Percentiles rank a stretch among this genome's conserved stretches.
These are phyloP conservation scores for Fusarium ambrosium DNA, from an alignment of 2,329 filamentous ascomycete species.

Conservation along the genomic window DNA sequence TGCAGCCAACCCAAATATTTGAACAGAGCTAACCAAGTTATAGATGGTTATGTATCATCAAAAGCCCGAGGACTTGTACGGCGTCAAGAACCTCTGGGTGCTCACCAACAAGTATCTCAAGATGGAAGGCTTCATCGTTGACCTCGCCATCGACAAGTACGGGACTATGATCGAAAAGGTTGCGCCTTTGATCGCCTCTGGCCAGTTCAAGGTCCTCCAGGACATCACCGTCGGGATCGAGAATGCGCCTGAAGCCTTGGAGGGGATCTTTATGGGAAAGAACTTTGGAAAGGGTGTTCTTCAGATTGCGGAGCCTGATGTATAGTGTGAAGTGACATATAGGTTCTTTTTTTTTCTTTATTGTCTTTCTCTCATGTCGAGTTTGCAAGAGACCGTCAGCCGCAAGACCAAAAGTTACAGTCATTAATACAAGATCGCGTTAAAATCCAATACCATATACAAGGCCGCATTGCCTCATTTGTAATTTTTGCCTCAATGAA, in stretches of 20 bases:
- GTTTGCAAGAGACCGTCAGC: no score
- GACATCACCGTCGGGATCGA: not conserved
- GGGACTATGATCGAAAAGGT: not conserved
- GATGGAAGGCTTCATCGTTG: not conserved
- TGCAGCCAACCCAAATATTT: not conserved
- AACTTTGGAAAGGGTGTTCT: not conserved
- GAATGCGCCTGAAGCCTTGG: not conserved
- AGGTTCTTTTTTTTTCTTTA: not conserved
- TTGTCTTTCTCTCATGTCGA: not conserved
- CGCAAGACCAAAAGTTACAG: not conserved
- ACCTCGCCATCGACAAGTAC: not conserved
- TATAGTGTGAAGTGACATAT: not conserved
- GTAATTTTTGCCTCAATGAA: no score
- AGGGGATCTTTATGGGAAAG: not conserved
- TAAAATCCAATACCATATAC: not conserved
- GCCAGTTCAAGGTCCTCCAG: not conserved
- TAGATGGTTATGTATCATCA: not conserved
- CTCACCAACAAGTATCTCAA: not conserved
- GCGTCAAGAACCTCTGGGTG: not conserved
- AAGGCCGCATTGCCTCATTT: not conserved
- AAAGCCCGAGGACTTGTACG: not conserved
- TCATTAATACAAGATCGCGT: not conserved
- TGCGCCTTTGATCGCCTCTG: not conserved
- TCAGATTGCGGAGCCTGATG: not conserved
- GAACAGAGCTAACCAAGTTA: not conserved